Evolutionary conservation across 78 protist genomes (phyloP), one percentile per base, ranked within the genome.

Genomic region (Dictyostelium capitatum): DNA sequence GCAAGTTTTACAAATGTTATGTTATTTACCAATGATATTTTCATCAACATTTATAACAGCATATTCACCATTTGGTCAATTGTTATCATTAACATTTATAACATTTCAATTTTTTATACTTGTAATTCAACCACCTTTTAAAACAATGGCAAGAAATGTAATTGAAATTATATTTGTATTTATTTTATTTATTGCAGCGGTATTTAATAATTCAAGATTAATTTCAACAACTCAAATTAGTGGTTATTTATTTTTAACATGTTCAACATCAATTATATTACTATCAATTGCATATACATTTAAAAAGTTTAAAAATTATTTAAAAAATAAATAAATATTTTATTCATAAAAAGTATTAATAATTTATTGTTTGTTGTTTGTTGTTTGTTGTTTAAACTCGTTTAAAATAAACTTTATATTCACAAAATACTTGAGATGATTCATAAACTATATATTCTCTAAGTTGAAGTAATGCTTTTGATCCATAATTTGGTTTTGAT

Each of bases 371-470:
- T n/a, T 37, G 43, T n/a, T n/a, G n/a, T n/a, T n/a, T n/a, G 43
- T 37, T 37, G 43, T 54, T 54, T 7, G 41, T 30, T 82, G 25
- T 69, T 74, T 85, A 75, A 43, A 85, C 78, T 28, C 92, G 25
- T 48, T 85, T 85, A 59, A 77, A 87, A 77, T 87, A 87, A 19
- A 87, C 93, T 78, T 87, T 87, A 65, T 87, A 87, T 65, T 87
- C 93, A 5, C 78, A 73, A 78, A 75, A 87, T 10, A 87, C 93
- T 48, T 87, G 93, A 87, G 79, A 50, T n/a, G 80, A 64, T 77
- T 87, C 93, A 64, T 87, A 87, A 20, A 87, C 93, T 15, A 87
- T 87, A 37, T 87, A 87, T 65, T 87, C 93, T 51, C 93, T 64
- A 14, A 87, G 57, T 77, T 77, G 84, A 28, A 87, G 51, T 5